Percentiles rank a stretch among this genome's conserved stretches.
phyloP scores from a whole-genome alignment of 2,329 filamentous ascomycete genomes.

The Alternaria arbusti region DNA sequence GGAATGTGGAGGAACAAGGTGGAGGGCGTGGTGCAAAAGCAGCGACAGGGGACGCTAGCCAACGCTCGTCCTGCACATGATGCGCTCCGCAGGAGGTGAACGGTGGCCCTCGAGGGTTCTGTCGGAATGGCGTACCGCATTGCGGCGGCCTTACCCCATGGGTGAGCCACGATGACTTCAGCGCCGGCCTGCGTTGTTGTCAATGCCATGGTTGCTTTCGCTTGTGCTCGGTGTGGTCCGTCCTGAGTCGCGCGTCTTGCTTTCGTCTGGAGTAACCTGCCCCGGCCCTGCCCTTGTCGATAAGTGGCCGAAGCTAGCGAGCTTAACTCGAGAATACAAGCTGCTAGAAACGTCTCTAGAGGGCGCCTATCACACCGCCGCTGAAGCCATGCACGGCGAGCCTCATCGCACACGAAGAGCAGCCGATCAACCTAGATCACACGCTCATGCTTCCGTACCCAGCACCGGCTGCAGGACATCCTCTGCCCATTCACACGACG shows the following conservation, averaged over 20 bases:
- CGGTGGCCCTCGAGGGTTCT: slow-evolving; percentile 13
- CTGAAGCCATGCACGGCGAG: slow-evolving; percentile 17
- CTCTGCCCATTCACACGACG: slow-evolving; percentile 2
- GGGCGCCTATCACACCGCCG: slow-evolving; percentile 29
- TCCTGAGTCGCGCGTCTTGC: slow-evolving; percentile 15
- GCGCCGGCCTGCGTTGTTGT: slow-evolving; percentile 1
- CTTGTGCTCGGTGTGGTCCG: slow-evolving; percentile 8
- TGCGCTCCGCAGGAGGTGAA: slow-evolving; percentile 21
- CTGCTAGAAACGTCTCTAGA: slow-evolving; percentile 16
- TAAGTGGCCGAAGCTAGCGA: slow-evolving; percentile 18
- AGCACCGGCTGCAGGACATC: slow-evolving; percentile 17
- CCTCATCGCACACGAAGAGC: slow-evolving; percentile 18
- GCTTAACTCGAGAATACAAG: slow-evolving; percentile 17
- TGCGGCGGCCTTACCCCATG: slow-evolving; percentile 13
- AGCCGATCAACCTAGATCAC: slow-evolving; percentile 31
- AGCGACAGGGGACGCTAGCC: slow-evolving; percentile 24
- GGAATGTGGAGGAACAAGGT: slow-evolving; percentile 3
- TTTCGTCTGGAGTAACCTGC: slow-evolving; percentile 23
- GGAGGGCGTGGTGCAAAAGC: slow-evolving; percentile 25
- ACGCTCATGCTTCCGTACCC: slow-evolving; percentile 17
- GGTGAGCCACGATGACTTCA: slow-evolving; percentile 16
- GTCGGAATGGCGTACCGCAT: slow-evolving; percentile 28
- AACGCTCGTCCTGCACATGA: slow-evolving; percentile 22
- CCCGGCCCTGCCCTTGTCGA: slow-evolving; percentile 21
- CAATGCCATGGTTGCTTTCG: not conserved